These are phyloP conservation scores for Pleurotus salmoneostramineus DNA, from an alignment of 768 basidiomycete species.

Conservation along the genomic window DNA sequence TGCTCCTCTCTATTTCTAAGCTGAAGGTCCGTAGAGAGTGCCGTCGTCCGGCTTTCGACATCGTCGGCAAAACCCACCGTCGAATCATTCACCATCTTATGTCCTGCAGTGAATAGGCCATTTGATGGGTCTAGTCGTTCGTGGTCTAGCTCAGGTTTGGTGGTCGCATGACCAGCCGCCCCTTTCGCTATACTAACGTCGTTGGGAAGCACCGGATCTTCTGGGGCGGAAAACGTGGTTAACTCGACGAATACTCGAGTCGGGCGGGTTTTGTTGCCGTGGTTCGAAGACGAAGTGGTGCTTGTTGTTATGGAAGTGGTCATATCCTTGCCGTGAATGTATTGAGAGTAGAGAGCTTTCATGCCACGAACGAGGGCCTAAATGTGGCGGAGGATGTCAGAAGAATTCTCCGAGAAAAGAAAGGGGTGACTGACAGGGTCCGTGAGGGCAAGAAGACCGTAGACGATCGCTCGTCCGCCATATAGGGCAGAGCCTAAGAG, in stretches of 20 bases:
- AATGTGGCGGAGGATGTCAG: not conserved
- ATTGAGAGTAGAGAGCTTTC: not conserved
- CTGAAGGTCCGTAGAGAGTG: not conserved
- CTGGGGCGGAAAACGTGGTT: not conserved
- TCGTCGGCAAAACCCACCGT: not conserved
- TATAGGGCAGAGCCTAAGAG: constrained; percentile 10
- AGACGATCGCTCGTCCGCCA: constrained; percentile 12
- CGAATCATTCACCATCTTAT: not conserved
- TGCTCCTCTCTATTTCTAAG: not conserved
- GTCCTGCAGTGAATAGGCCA: no score
- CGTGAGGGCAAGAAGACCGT: constrained; percentile 9
- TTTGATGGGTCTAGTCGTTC: no score
- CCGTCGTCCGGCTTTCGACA: not conserved
- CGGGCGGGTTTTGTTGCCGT: not conserved
- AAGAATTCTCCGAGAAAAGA: not conserved
- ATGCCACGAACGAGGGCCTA: constrained; percentile 1
- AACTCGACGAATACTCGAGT: not conserved
- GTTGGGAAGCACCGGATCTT: not conserved
- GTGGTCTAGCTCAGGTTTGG: not conserved
- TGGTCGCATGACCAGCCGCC: not conserved
- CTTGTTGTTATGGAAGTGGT: not conserved
- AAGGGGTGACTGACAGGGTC: constrained; percentile 11
- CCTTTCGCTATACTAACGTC: not conserved
- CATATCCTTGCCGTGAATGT: not conserved
- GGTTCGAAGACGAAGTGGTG: not conserved